Evolutionary conservation across 2,329 filamentous ascomycete genomes (phyloP), one percentile per base, ranked within the genome.

Genomic region (Mycogone perniciosa): DNA sequence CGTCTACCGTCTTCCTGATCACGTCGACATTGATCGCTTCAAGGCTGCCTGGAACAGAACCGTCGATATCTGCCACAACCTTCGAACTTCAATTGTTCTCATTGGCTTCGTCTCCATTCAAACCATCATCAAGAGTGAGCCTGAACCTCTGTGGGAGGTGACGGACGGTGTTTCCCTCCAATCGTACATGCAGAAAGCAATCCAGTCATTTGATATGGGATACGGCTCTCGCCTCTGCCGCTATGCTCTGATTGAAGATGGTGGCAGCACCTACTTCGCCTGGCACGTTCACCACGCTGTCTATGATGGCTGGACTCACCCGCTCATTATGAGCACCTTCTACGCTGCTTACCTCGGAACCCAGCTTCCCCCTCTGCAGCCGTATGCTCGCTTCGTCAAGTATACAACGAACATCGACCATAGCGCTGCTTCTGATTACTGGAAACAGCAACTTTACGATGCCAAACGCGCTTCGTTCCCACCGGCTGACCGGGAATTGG

Each of bases 351-450:
- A 54, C 29, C 31, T 39, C 4, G 48, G 43, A 26, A 44, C 52
- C 2, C 66, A 55, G 27, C n/a, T 54, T 45, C 33, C 46, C 48
- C 29, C 51, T 45, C n/a, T 52, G 41, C 33, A 53, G 44, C 31
- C 38, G 37, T 54, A 51, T 7, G 51, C 48, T 13, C 43, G 46
- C 4, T 46, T 54, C 34, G 43, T 54, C 5, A 52, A 41, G 9
- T 54, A 44, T 31, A 46, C 38, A 11, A 51, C 49, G 5, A 48
- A 10, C 37, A 51, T 51, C 6, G 20, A 51, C 26, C 31, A 42
- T 7, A 20, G 47, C 7, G 39, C 35, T 11, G 49, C 37, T 42
- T 35, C 38, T n/a, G 31, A 51, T 13, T 51, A 51, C 11, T 51
- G 49, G 49, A 43, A 7, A 33, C 44, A 38, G 3, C 49, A 51